Evolutionary conservation across 2,329 filamentous ascomycete genomes (phyloP), one percentile per base, ranked within the genome.

Genomic region (Fusarium gaditjirri): DNA sequence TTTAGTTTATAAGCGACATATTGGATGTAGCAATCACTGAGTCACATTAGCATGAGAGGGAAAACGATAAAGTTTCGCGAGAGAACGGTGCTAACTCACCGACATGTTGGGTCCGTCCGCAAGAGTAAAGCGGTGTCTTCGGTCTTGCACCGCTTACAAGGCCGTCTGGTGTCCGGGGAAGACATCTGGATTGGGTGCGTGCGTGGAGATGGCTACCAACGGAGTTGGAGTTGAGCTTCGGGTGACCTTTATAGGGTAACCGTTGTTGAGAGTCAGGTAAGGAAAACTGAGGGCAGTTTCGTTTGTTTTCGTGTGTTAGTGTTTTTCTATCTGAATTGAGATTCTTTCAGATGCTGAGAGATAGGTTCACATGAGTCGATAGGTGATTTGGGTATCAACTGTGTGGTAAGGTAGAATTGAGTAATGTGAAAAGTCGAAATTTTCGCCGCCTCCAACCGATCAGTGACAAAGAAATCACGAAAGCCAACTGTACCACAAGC

Each of bases 1-100:
- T 94, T 88, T 68, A 91, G 87, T 82, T 98, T 98, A 73, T 89
- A 91, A 66, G 89, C 86, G 61, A 97, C 86, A 84, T 94, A 98
- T 76, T 88, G 88, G 64, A 87, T 84, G 82, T 95, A 98, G 83
- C 96, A 98, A 47, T 81, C 74, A n/a, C 83, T 84, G 61, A 9
- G 35, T 47, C 39, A 39, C 54, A 60, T 74, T 21, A 67, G 59
- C 47, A 62, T 39, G 53, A 57, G n/a, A 38, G 46, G 13, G 23
- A 33, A 23, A 19, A 19, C 10, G 10, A 39, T 41, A n/a, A 61
- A 41, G 14, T 47, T 10, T 17, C n/a, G 38, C 23, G 36, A 47
- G 17, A 49, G 33, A 42, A 35, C 10, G 23, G 25, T 21, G 46
- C 7, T 55, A 41, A 72, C 73, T 60, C 73, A 82, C 81, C 75